Evolutionary conservation across 139 green algal species (phyloP).

Genomic region (Yamagishiella unicocca): DNA sequence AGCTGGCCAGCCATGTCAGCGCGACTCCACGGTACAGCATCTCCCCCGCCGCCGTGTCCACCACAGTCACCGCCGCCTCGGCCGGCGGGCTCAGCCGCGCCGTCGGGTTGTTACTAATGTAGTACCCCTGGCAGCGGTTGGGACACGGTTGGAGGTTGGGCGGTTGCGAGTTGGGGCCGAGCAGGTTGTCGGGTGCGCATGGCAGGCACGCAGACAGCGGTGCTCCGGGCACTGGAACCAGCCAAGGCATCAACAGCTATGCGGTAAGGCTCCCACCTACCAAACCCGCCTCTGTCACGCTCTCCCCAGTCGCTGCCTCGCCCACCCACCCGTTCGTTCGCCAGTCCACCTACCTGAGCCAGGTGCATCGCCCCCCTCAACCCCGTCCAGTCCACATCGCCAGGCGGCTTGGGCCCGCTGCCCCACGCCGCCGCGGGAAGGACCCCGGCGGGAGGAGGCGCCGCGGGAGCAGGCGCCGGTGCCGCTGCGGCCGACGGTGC

Average conservation of each 20-base stretch:
- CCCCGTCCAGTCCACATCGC: background rate
- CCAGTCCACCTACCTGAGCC: constrained; percentile 38
- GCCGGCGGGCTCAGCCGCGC: background rate
- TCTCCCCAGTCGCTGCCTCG: too few species aligned
- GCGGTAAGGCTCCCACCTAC: too few species aligned
- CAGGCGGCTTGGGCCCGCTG: background rate
- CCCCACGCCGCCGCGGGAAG: background rate
- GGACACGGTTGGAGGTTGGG: too few species aligned
- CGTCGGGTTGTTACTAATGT: constrained; percentile 46
- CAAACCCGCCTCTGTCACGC: too few species aligned
- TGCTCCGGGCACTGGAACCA: too few species aligned
- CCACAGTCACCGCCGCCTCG: background rate
- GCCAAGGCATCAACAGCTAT: too few species aligned
- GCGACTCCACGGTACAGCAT: constrained; percentile 49
- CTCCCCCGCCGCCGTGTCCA: constrained; percentile 38
- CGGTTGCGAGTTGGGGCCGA: too few species aligned
- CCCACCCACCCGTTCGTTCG: background rate
- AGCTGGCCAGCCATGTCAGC: constrained; percentile 1
- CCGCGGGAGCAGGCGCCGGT: background rate
- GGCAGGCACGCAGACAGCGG: too few species aligned
- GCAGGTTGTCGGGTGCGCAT: too few species aligned
- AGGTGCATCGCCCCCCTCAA: constrained; percentile 33
- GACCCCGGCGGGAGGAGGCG: background rate
- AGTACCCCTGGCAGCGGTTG: constrained; percentile 45
- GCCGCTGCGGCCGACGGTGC: background rate